Conservation (phyloP, 306 rosid species). For the Cicer pinnatifidum region DNA sequence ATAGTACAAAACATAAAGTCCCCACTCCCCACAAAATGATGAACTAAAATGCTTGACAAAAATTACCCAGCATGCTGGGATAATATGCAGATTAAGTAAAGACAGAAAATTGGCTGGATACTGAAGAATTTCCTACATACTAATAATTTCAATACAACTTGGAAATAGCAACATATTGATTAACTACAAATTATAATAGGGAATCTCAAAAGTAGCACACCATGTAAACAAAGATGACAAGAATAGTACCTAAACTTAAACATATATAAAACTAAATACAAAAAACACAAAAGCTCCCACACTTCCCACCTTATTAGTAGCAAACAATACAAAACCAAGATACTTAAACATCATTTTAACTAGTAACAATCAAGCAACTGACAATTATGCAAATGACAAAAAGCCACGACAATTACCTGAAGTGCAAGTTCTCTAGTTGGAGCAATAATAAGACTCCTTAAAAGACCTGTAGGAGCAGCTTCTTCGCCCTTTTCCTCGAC, state of each 20-base stretch:
- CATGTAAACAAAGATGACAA: background rate
- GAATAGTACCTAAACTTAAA: slow-evolving; percentile 21
- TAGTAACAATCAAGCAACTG: slow-evolving; percentile 31
- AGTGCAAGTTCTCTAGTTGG: slow-evolving; percentile 95
- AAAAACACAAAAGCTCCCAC: slow-evolving; percentile 10
- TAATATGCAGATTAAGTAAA: too few species aligned
- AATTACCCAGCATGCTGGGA: too few species aligned
- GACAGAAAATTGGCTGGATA: too few species aligned
- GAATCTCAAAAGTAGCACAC: background rate
- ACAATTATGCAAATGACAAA: slow-evolving; percentile 30
- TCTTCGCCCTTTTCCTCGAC: slow-evolving; percentile 58
- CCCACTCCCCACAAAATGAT: background rate
- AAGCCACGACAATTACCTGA: slow-evolving; percentile 67
- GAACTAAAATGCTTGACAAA: too few species aligned
- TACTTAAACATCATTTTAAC: background rate
- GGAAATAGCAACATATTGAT: too few species aligned
- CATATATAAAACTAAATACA: slow-evolving; percentile 9
- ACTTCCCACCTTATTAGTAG: slow-evolving; percentile 23
- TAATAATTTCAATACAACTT: too few species aligned
- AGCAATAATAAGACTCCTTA: slow-evolving; percentile 88
- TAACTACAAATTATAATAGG: background rate
- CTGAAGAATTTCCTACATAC: too few species aligned
- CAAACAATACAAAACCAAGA: slow-evolving; percentile 1
- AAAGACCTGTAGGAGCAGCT: slow-evolving; percentile 59
- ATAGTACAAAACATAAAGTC: background rate